Base-by-base conservation (phyloP, 208 protist species). In the Trypanosoma platydactyli region DNA sequence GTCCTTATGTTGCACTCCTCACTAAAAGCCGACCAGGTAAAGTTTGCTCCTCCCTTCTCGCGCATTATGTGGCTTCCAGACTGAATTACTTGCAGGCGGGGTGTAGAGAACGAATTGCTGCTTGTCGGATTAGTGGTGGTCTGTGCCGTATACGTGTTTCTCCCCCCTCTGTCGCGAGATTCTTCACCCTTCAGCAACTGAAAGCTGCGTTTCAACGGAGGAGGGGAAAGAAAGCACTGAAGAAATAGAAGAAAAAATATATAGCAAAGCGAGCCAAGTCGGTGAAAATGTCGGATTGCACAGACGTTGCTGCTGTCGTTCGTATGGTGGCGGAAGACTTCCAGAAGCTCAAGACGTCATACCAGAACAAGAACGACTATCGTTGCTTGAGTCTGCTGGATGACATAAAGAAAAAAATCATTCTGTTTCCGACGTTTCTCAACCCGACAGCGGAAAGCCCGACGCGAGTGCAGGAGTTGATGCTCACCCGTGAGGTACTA, bases 371-470 rank as follows among this genome's bases (percentile, higher is more conserved):
- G 40, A 75, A 94, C 42, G 70, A 85, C 46, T 42, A 76, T 12
- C 70, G 66, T 35, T 93, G 84, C 66, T 67, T 76, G 46, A 24
- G 64, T 1, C 35, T 94, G 16, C 75, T 97, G 18, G 69, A 66
- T 4, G 70, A 59, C 20, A 68, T 97, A 38, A 95, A 95, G 75
- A 64, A 63, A n/a, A 77, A 77, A 55, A 79, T 97, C 35, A 95
- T 95, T 56, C 25, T 87, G n/a, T 77, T 97, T 20, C 92, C 92
- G 7, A 95, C 88, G 13, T 97, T 90, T 64, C 83, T 97, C 25
- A 87, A 83, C 55, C 89, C 90, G 12, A 30, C 75, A 20, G 84
- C 76, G 22, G 42, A 78, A 42, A 91, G 84, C 80, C 68, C 51
- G 24, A 97, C 86, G 11, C 83, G 88, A 1, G 55, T 54, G 49